Evolutionary conservation across 2,329 filamentous ascomycete genomes (phyloP), one percentile per base, ranked within the genome.

Genomic region (Malbranchea cinnamomea): DNA sequence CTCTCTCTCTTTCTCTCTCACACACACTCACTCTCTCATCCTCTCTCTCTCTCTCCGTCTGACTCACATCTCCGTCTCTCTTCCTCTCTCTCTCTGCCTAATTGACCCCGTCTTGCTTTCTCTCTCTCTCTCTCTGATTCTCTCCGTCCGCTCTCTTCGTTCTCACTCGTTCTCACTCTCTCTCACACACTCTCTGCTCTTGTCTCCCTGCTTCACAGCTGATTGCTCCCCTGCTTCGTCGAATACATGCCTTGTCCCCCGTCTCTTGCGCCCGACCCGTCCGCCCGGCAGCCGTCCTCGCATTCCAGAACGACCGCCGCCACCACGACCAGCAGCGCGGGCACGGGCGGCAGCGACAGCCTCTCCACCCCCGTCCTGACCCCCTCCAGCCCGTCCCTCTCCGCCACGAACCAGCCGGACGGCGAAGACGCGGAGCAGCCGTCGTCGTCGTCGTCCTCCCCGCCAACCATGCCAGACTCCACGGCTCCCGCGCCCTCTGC

Each of bases 381-480:
- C 11, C 41, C 41, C 11, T 39, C 39, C n/a, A 35, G 32, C 17
- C 34, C 41, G 18, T 40, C 45, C 22, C 41, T 37, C n/a, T 28
- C 34, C 12, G 39, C 41, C 37, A 41, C 41, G 40, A 41, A 38
- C 36, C 43, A 41, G 30, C 39, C 38, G 33, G 33, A 33, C 37
- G 29, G 32, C 19, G 29, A 32, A 21, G 24, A 28, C 10, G 14
- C 23, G 14, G 19, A 35, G 15, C 26, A 30, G 15, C n/a, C n/a
- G n/a, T n/a, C n/a, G n/a, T n/a, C n/a, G n/a, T n/a, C n/a, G n/a
- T n/a, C n/a, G n/a, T 16, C 25, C 29, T 12, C 14, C n/a, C 23
- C 26, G n/a, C 11, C 29, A 32, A 38, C 25, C 32, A 53, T 54
- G 50, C 41, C 48, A 17, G 48, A 52, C 23, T 36, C 46, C 11